Evolutionary conservation across 2,329 filamentous ascomycete genomes (phyloP), one percentile per base, ranked within the genome.

Genomic region (Onygenales sp.): DNA sequence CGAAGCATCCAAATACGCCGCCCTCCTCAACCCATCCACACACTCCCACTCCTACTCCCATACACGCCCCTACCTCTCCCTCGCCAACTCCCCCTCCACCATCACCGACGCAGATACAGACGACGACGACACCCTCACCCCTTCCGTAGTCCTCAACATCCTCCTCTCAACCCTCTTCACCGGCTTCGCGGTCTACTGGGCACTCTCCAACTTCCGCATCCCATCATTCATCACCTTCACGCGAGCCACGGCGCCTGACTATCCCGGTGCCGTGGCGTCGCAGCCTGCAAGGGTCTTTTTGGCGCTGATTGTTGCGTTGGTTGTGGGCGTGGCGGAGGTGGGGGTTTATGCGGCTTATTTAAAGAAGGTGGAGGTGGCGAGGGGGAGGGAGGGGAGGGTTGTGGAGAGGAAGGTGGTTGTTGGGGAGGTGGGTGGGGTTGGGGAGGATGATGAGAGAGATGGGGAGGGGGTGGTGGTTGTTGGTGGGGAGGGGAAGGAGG

Each of bases 71-170:
- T 36, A 27, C 74, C 9, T 41, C 47, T 14, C 84, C 9, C 43
- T 50, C 27, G 45, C 27, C 14, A 38, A 49, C 17, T 46, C 27
- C 31, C 51, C 50, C 21, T 17, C 74, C 5, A 17, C 45, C 5
- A 10, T 35, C 35, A 48, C 36, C 45, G 33, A 5, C 4, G 31
- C 6, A 42, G 31, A 43, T 79, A 54, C 63, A 74, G 5, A 72
- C 70, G 59, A 59, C 14, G 57, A 68, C 51, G 47, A 60, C 52
- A 63, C 66, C 10, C 63, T 75, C 43, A 71, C 68, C 2, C 71
- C 73, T 0, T 72, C 70, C 43, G 76, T 97, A 7, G 89, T 97
- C 50, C 78, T 95, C 63, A 98, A 97, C 68, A 89, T 97, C 50
- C 73, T 96, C 41, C 77, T 95, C 51, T 95, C 89, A 50, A 87